phyloP scores from a whole-genome alignment of 2,329 filamentous ascomycete species.

The Penicillium decumbens region DNA sequence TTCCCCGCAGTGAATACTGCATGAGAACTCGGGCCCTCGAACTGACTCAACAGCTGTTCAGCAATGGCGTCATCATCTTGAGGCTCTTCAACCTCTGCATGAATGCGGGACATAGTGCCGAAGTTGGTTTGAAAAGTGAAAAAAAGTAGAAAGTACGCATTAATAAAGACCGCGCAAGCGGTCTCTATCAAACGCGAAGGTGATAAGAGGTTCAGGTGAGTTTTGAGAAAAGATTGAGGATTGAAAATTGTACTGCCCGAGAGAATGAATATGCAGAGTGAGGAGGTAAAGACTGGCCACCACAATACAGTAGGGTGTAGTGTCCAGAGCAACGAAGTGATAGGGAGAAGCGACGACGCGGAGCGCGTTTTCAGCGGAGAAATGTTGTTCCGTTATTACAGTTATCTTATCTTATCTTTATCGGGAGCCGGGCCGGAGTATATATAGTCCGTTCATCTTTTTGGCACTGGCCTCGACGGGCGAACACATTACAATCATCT shows the following conservation, averaged over 20 bases:
- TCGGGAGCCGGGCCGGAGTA: neutral
- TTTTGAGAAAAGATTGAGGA: neutral
- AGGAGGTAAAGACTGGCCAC: neutral
- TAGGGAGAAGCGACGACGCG: neutral
- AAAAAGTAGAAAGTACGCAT: neutral
- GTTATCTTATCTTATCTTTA: neutral
- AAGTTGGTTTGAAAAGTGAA: neutral
- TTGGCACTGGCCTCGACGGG: neutral
- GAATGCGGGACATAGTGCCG: constrained; percentile 1
- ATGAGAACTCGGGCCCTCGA: neutral
- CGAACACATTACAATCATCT: neutral
- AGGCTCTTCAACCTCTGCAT: neutral
- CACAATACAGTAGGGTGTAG: neutral
- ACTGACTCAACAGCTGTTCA: constrained; percentile 7
- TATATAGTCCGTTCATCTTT: neutral
- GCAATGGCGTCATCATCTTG: constrained; percentile 10
- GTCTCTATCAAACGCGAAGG: neutral
- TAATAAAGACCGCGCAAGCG: neutral
- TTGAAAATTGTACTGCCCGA: neutral
- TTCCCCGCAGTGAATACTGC: neutral
- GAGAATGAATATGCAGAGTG: neutral
- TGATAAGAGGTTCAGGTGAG: neutral
- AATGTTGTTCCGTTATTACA: neutral
- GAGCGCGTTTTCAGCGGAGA: neutral
- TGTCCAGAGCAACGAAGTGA: neutral